phyloP scores from a whole-genome alignment of 495 filamentous ascomycete species.

The Xylaria venustula region DNA sequence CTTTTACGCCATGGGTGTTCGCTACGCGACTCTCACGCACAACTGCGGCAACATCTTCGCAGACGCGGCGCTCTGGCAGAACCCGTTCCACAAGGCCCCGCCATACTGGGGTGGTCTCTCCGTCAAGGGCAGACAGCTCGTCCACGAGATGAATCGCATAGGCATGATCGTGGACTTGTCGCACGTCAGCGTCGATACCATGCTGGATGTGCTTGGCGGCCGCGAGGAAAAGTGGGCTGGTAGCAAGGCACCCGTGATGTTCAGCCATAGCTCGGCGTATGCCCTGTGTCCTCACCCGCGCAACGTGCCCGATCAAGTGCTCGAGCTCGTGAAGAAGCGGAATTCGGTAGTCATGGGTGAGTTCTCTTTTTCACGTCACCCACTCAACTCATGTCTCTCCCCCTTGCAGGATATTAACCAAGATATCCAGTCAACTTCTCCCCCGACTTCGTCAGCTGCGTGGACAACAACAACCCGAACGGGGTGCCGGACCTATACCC shows the following conservation, averaged over 20 bases:
- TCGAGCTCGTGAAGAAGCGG: conserved; percentile 59
- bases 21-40: conserved; percentile 87
- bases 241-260: conserved; percentile 68
- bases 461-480: conserved; percentile 53
- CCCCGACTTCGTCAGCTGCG: conserved; percentile 76
- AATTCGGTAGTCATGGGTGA: conserved; percentile 67
- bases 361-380: not conserved
- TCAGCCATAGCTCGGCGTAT: conserved; percentile 67
- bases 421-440: conserved; percentile 55
- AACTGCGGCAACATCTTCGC: conserved; percentile 93
- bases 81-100: conserved; percentile 44
- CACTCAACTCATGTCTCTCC: too few species aligned
- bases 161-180: conserved; percentile 78
- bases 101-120: conserved; percentile 66
- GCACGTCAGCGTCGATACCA: conserved; percentile 67
- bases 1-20: conserved; percentile 77
- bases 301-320: conserved; percentile 70
- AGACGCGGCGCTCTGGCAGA: conserved; percentile 68
- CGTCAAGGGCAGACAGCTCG: conserved; percentile 60
- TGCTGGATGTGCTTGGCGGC: conserved; percentile 64
- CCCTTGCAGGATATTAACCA: not conserved
- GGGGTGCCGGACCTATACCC: conserved; percentile 59
- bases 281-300: conserved; percentile 67
- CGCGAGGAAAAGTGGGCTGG: conserved; percentile 37
- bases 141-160: conserved; percentile 76